phyloP scores from a whole-genome alignment of 169 alveolate genomes.

The Miamiensis avidus region DNA sequence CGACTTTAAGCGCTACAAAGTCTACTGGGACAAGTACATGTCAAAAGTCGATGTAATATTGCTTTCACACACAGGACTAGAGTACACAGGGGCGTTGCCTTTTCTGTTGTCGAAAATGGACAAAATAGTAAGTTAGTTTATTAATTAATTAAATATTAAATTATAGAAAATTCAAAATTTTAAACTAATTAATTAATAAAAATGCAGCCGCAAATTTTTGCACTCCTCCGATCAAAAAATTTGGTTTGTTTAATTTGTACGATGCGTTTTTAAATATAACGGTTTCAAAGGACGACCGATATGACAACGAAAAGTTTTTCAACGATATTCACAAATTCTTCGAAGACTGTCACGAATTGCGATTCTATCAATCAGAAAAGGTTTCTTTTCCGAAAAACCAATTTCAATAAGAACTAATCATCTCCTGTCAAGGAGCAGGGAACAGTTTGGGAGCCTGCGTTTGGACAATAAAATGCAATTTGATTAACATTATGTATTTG shows the following conservation, averaged over 20 bases:
- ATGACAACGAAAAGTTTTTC: not conserved
- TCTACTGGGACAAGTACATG: not conserved
- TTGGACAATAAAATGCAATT: conserved; percentile 18
- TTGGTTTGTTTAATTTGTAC: conserved; percentile 13
- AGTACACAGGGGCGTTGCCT: conserved; percentile 20
- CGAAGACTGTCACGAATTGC: conserved; percentile 1
- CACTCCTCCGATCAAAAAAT: conserved; percentile 17
- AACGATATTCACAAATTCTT: not conserved
- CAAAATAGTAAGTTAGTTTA: not conserved
- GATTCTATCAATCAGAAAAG: not conserved
- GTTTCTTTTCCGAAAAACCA: not conserved
- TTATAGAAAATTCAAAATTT: too few relatives aligned
- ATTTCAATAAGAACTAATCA: not conserved
- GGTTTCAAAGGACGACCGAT: not conserved
- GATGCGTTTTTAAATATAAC: conserved; percentile 4
- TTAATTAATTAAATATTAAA: too few relatives aligned
- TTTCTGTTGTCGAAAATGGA: not conserved
- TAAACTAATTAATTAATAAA: conserved; percentile 5
- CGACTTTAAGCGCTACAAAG: conserved; percentile 2
- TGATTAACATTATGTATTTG: conserved; percentile 20
- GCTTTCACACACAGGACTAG: conserved; percentile 21
- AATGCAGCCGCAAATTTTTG: not conserved
- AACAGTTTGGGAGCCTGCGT: conserved; percentile 26
- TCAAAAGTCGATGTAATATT: conserved; percentile 15
- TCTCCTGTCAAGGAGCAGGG: not conserved